Evolutionary conservation across 208 protist species (phyloP).

Genomic region (Novymonas esmeraldas): DNA sequence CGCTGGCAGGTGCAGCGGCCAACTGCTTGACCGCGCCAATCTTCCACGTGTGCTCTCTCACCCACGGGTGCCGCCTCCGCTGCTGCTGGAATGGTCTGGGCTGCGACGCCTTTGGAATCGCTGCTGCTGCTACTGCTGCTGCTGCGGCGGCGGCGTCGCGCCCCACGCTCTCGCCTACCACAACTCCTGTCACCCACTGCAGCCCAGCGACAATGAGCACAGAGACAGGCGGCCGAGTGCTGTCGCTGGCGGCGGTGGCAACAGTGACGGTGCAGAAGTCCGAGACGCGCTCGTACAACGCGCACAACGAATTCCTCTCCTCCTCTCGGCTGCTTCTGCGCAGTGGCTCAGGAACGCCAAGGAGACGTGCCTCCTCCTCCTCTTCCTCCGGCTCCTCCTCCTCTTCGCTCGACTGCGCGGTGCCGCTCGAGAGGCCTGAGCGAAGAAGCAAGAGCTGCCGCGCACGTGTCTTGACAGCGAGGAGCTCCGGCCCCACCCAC

Average conservation of each 20-base stretch:
- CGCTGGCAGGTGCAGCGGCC: neutral
- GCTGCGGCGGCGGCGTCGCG: neutral
- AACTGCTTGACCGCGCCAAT: slow-evolving; percentile 20
- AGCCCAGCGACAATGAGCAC: slow-evolving; percentile 20
- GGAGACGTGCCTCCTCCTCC: neutral
- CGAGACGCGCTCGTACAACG: slow-evolving; percentile 1
- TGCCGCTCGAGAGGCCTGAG: slow-evolving; percentile 7
- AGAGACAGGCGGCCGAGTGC: neutral
- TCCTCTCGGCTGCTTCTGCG: neutral
- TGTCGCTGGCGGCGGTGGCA: neutral
- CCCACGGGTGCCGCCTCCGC: neutral
- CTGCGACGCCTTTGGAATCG: neutral
- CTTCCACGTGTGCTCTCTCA: slow-evolving; percentile 22
- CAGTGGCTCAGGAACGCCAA: neutral
- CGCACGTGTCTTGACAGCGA: slow-evolving; percentile 24
- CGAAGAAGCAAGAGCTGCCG: slow-evolving; percentile 21
- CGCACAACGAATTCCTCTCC: slow-evolving; percentile 1
- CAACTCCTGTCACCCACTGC: slow-evolving; percentile 11
- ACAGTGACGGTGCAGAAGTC: slow-evolving; percentile 19
- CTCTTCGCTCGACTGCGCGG: neutral
- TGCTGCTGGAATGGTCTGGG: neutral
- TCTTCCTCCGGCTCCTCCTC: too few species aligned
- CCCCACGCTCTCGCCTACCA: neutral
- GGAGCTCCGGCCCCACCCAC: slow-evolving; percentile 15
- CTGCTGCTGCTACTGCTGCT: neutral